A percentile compares a stretch with the other conserved stretches of the same genome.
These are phyloP conservation scores for Parasitella parasitica DNA, from an alignment of 371 early-diverging fungal species.

Conservation along the genomic window DNA sequence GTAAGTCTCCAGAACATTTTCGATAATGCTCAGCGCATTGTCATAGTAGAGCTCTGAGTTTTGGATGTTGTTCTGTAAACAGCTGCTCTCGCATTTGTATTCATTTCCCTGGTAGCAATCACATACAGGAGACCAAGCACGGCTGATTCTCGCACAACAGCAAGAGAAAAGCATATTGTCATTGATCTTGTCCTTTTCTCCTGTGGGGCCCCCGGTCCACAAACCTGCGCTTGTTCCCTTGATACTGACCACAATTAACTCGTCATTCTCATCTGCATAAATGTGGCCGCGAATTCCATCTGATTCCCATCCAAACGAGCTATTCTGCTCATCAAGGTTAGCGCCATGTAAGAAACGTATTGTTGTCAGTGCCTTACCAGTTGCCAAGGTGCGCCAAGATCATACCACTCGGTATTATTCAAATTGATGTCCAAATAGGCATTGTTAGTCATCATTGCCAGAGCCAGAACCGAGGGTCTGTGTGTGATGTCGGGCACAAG, in stretches of 20 bases:
- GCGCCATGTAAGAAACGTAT: background rate
- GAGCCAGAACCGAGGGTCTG: slow-evolving; percentile 60
- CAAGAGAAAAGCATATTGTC: slow-evolving; percentile 96
- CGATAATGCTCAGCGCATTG: slow-evolving; percentile 54
- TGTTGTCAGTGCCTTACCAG: slow-evolving; percentile 46
- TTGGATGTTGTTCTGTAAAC: slow-evolving; percentile 60
- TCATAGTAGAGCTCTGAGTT: slow-evolving; percentile 80
- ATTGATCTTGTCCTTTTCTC: slow-evolving; percentile 80
- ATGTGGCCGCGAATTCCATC: slow-evolving; percentile 91
- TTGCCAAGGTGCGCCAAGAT: slow-evolving; percentile 71
- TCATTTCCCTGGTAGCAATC: slow-evolving; percentile 63
- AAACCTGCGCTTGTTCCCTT: slow-evolving; percentile 88
- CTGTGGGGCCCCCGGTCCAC: slow-evolving; percentile 74
- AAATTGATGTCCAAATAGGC: slow-evolving; percentile 64
- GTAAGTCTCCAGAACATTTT: slow-evolving; percentile 61
- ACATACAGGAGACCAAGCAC: slow-evolving; percentile 84
- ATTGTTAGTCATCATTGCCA: slow-evolving; percentile 81
- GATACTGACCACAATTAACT: slow-evolving; percentile 77
- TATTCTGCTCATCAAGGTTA: slow-evolving; percentile 45
- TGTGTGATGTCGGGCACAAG: slow-evolving; percentile 73
- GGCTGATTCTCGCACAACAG: slow-evolving; percentile 91
- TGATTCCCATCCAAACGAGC: slow-evolving; percentile 84
- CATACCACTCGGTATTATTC: slow-evolving; percentile 68
- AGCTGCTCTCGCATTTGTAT: slow-evolving; percentile 63
- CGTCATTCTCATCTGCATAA: slow-evolving; percentile 67